Conservation (phyloP, 768 basidiomycete genomes). For the Tephrocybe sp. region DNA sequence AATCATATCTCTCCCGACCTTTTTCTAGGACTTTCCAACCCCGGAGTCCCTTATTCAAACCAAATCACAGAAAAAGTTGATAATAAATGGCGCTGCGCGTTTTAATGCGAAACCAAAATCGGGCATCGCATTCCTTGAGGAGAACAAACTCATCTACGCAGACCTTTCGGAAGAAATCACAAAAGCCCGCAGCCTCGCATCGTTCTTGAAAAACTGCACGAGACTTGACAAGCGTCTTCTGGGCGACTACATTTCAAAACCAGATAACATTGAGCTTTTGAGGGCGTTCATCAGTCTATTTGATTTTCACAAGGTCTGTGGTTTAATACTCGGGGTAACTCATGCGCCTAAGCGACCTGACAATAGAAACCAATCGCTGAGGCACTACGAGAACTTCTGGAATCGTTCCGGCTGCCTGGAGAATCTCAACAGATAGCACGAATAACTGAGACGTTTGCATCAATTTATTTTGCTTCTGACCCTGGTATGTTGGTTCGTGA, state of each 20-base stretch:
- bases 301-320: slow-evolving; percentile 82
- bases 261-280: slow-evolving; percentile 82
- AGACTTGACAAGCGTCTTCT: slow-evolving; percentile 90
- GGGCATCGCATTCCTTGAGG: slow-evolving; percentile 89
- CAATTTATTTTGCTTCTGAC: slow-evolving; percentile 81
- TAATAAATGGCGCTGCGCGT: slow-evolving; percentile 77
- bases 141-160: slow-evolving; percentile 83
- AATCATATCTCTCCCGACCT: slow-evolving; percentile 2
- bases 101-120: slow-evolving; percentile 95
- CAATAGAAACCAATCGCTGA: slow-evolving; percentile 90
- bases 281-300: slow-evolving; percentile 87
- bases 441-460: slow-evolving; percentile 94
- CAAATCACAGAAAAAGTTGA: slow-evolving; percentile 86
- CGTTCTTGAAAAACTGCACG: slow-evolving; percentile 81
- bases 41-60: slow-evolving; percentile 59
- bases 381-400: slow-evolving; percentile 92
- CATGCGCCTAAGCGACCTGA: too few species aligned
- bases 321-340: slow-evolving; percentile 1
- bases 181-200: slow-evolving; percentile 71
- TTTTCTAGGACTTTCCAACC: slow-evolving; percentile 49
- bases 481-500: slow-evolving; percentile 55
- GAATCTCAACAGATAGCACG: slow-evolving; percentile 92
- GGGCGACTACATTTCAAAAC: slow-evolving; percentile 90
- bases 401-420: slow-evolving; percentile 92
- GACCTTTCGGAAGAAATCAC: slow-evolving; percentile 59